Evolutionary conservation across 225 moss, liverwort and hornwort genomes (phyloP).

Genomic region (Straminergon stramineum): DNA sequence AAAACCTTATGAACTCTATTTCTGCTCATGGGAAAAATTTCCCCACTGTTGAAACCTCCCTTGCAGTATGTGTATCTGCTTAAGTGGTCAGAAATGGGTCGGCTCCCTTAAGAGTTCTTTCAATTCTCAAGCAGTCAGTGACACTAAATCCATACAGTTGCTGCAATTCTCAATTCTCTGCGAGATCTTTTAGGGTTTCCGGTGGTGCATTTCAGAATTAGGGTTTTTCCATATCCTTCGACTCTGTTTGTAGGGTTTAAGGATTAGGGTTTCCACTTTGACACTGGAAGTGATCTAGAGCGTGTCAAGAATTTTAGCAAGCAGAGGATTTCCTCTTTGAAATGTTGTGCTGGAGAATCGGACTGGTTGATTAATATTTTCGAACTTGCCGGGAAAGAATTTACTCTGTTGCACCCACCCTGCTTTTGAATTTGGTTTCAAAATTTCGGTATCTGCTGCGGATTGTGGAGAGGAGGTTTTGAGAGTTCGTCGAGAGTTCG

Average conservation of each 20-base stretch:
- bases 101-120: too few species aligned
- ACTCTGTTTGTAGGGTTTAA: conserved; percentile 4
- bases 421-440: neutral
- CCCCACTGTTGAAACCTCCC: too few species aligned
- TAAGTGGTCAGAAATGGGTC: too few species aligned
- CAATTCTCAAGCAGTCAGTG: neutral
- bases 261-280: neutral
- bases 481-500: neutral
- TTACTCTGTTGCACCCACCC: neutral
- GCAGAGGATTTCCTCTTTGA: neutral
- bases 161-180: neutral
- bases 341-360: neutral
- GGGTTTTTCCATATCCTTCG: neutral
- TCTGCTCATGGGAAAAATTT: too few species aligned
- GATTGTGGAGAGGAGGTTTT: neutral
- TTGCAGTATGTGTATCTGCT: too few species aligned
- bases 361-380: neutral
- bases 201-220: neutral
- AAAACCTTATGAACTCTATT: too few species aligned
- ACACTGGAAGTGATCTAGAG: conserved; percentile 8
- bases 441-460: neutral
- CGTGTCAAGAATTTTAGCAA: neutral
- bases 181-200: neutral
- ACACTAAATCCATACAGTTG: neutral
- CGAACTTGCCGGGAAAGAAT: neutral